Evolutionary conservation across 257 asterid genomes (phyloP).

Genomic region (Cinchona pubescens): DNA sequence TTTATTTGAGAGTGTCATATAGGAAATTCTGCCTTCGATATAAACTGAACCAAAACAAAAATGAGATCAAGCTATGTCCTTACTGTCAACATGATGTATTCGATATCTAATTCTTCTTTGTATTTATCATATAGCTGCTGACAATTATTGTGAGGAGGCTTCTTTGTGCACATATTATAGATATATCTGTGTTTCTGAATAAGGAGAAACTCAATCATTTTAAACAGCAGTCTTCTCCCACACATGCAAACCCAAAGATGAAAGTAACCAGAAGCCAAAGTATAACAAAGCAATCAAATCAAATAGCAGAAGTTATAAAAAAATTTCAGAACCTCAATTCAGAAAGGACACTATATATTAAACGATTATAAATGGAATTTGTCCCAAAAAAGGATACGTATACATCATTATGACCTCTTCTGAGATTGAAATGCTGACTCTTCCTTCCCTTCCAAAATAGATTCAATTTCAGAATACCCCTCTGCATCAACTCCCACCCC

Average conservation of each 20-base stretch:
- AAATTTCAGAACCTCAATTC: not conserved
- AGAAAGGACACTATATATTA: not conserved
- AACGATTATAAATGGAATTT: not conserved
- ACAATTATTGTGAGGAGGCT: conserved; percentile 41
- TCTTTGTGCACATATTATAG: conserved; percentile 44
- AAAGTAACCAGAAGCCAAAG: no score
- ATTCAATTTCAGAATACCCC: conserved; percentile 43
- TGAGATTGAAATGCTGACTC: conserved; percentile 28
- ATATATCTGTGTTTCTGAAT: conserved; percentile 34
- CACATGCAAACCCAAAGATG: not conserved
- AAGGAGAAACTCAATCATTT: conserved; percentile 17
- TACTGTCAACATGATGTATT: conserved; percentile 39
- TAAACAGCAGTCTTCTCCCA: not conserved
- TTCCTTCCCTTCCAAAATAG: conserved; percentile 37
- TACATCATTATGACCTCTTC: conserved; percentile 53
- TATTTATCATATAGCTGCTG: conserved; percentile 44
- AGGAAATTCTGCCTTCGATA: not conserved
- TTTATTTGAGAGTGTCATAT: not conserved
- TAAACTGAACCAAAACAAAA: conserved; percentile 3
- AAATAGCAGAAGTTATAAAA: not conserved
- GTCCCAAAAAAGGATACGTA: conserved; percentile 39
- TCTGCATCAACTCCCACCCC: conserved; percentile 51
- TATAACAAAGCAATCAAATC: not conserved
- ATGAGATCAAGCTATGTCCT: conserved; percentile 12
- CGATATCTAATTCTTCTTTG: conserved; percentile 37